These are phyloP conservation scores for Pyrus bretschneideri DNA, from an alignment of 306 rosid species.

Conservation along the genomic window DNA sequence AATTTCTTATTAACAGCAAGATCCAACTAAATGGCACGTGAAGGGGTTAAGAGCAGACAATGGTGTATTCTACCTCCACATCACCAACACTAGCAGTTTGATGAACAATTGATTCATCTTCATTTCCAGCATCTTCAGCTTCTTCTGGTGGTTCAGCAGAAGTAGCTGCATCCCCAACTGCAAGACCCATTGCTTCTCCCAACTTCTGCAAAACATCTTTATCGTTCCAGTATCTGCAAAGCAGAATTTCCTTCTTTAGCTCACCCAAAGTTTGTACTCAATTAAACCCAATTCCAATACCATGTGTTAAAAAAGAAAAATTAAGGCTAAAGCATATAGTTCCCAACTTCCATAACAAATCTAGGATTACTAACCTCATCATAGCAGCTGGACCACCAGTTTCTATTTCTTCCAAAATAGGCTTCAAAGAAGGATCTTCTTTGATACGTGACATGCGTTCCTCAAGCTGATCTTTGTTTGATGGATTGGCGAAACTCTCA, in stretches of 20 bases:
- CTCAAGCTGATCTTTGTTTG: conserved; percentile 84
- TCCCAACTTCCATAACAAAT: too few species aligned
- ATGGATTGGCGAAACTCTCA: conserved; percentile 72
- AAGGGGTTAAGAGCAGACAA: conserved; percentile 3
- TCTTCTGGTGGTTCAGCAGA: conserved; percentile 51
- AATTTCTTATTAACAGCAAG: not conserved
- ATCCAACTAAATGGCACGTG: conserved; percentile 1
- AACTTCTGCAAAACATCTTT: conserved; percentile 26
- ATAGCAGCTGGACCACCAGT: conserved; percentile 94
- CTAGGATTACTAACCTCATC: conserved; percentile 70
- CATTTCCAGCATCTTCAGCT: conserved; percentile 71
- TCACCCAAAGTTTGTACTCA: not conserved
- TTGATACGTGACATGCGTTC: conserved; percentile 93
- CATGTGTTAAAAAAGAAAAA: not conserved
- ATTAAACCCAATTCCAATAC: not conserved
- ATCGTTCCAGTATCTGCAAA: conserved; percentile 83
- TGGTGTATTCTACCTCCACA: conserved; percentile 49
- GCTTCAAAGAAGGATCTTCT: conserved; percentile 96
- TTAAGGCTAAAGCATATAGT: conserved; percentile 9
- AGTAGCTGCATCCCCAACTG: conserved; percentile 12
- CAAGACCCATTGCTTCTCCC: conserved; percentile 23
- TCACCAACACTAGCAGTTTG: conserved; percentile 97
- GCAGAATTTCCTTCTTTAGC: conserved; percentile 12
- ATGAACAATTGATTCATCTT: conserved; percentile 93
- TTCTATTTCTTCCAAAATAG: conserved; percentile 93